Base-by-base conservation (phyloP, 1,139 yeast species). In the Candida mesenterica region DNA sequence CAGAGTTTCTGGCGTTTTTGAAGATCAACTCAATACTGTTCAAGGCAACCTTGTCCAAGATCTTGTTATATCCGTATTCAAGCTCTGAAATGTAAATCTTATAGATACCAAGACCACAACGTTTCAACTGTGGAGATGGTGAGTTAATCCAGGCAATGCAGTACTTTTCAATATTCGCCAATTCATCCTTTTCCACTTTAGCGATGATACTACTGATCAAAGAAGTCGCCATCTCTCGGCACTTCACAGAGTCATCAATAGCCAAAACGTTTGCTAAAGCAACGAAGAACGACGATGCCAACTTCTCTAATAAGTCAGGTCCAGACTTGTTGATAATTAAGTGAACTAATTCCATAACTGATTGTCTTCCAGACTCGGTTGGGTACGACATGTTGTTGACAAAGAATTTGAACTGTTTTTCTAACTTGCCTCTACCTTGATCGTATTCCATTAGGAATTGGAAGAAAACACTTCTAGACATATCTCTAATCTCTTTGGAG, bases 361-460 rank as follows among this genome's bases (percentile, higher is more conserved):
- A 87, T 50, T 84, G 82, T 38, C 97, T 75, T 35, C 98, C 99
- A 30, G 79, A 75, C 42, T 83, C 83, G 4, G 96, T 82, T 10
- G 95, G 92, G 55, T 94, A 94, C 18, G 80, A 74, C 52, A 94
- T 66, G 55, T 94, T 92, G 44, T 78, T 79, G n/a, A 90, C 84
- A 59, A 92, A 69, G 52, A 83, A 82, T 45, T 82, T 80, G 60
- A 90, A 81, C 49, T 87, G 95, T 50, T 82, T 86, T 46, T 86
- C 94, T 36, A 92, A 61, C 46, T 89, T 77, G 4, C 94, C 90
- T 52, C 82, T 76, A 22, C 97, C 90, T 62, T 92, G 97, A 50
- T 95, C 97, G 52, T 87, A 92, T 51, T 89, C 96, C 82, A 90
- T 85, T 51, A 92, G 64, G 51, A 92, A 94, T 52, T 82, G 92